Conservation (phyloP, 2,329 filamentous ascomycete genomes). For the Curvularia verruculosa region DNA sequence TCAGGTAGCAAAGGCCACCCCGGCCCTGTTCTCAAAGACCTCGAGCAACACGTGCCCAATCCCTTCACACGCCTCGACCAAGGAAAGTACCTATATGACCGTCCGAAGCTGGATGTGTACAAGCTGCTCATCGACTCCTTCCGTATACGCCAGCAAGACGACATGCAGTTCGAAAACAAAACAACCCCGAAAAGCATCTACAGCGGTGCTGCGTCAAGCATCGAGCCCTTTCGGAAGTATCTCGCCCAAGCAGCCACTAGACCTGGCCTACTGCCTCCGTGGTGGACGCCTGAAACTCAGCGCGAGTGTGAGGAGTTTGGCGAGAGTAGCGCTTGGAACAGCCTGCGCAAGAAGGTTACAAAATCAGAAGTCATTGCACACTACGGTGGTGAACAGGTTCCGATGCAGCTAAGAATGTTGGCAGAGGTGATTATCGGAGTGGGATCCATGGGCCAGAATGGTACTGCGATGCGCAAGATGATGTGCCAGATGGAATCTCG, state of each 20-base stretch:
- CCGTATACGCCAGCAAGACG: slow-evolving; percentile 34
- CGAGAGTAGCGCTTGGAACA: slow-evolving; percentile 23
- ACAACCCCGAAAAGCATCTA: slow-evolving; percentile 25
- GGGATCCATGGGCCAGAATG: slow-evolving; percentile 23
- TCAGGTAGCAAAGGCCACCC: slow-evolving; percentile 11
- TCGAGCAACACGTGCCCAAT: slow-evolving; percentile 28
- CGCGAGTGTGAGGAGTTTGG: slow-evolving; percentile 29
- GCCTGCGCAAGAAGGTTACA: slow-evolving; percentile 16
- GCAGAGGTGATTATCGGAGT: slow-evolving; percentile 26
- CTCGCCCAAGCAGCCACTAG: slow-evolving; percentile 14
- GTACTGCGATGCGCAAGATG: slow-evolving; percentile 21
- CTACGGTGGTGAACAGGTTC: slow-evolving; percentile 30
- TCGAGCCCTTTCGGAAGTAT: slow-evolving; percentile 28
- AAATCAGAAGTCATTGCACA: slow-evolving; percentile 29
- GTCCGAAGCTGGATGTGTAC: slow-evolving; percentile 33
- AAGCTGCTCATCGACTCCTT: slow-evolving; percentile 41
- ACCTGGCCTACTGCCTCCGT: slow-evolving; percentile 26
- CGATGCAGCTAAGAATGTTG: slow-evolving; percentile 39
- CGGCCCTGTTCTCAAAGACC: slow-evolving; percentile 8
- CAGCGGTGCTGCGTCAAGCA: slow-evolving; percentile 20
- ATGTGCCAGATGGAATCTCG: slow-evolving; percentile 29
- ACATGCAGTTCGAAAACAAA: slow-evolving; percentile 22
- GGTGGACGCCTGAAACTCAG: slow-evolving; percentile 31
- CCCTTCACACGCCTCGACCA: slow-evolving; percentile 33
- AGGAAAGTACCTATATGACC: slow-evolving; percentile 34